These are phyloP conservation scores for Aspergillus ostianus DNA, from an alignment of 495 filamentous ascomycete species.

Conservation along the genomic window DNA sequence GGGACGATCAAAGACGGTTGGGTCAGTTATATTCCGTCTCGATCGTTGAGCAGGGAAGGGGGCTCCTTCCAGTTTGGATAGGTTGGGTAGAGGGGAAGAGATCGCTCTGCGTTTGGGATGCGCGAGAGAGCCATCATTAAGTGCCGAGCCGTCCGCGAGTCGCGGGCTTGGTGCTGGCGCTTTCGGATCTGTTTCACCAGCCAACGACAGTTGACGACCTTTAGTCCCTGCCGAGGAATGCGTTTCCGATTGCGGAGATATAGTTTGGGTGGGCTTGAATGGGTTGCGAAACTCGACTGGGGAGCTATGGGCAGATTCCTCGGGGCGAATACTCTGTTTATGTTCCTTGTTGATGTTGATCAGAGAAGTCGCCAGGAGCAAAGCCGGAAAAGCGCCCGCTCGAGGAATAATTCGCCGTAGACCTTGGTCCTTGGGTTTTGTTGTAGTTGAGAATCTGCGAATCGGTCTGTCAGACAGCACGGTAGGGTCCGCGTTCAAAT, in stretches of 20 bases:
- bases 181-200: slow-evolving; percentile 28
- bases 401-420: slow-evolving; percentile 31
- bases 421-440: slow-evolving; percentile 23
- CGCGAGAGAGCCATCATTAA: slow-evolving; percentile 30
- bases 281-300: slow-evolving; percentile 38
- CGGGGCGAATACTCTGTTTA: slow-evolving; percentile 3
- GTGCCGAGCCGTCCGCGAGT: slow-evolving; percentile 19
- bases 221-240: slow-evolving; percentile 11
- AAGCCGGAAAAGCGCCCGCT: slow-evolving; percentile 30
- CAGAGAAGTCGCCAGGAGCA: slow-evolving; percentile 42
- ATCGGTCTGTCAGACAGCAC: slow-evolving; percentile 35
- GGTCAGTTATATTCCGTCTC: slow-evolving; percentile 45
- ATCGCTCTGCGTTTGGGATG: slow-evolving; percentile 38
- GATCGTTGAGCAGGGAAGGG: slow-evolving; percentile 22
- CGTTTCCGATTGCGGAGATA: slow-evolving; percentile 7
- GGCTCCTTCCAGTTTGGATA: slow-evolving; percentile 26
- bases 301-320: slow-evolving; percentile 12
- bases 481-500: slow-evolving; percentile 40
- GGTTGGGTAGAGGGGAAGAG: slow-evolving; percentile 29
- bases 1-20: slow-evolving; percentile 36
- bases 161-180: slow-evolving; percentile 17
- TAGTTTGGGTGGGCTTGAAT: slow-evolving; percentile 21
- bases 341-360: slow-evolving; percentile 17
- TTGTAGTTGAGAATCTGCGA: slow-evolving; percentile 31
- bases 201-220: slow-evolving; percentile 21